Evolutionary conservation across 768 basidiomycete genomes (phyloP), one percentile per base, ranked within the genome.

Genomic region (Amylocystis lapponica): DNA sequence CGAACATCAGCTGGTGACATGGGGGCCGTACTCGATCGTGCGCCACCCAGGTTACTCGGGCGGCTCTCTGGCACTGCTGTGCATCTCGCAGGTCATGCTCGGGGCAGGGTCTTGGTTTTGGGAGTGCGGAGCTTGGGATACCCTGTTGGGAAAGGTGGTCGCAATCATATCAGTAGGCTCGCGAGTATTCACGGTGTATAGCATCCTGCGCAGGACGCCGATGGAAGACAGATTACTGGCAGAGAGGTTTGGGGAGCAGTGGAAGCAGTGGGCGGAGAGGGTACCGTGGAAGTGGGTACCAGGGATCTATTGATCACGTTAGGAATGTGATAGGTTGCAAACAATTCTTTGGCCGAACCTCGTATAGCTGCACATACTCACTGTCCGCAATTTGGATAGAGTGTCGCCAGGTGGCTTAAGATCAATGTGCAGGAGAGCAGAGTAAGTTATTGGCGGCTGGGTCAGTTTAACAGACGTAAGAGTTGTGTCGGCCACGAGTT

Each of bases 31-130:
- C 45, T 23, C 21, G 5, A 21, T 26, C 27, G 43, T 54, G 4
- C 53, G 53, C 27, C 50, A 54, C 36, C 53, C 47, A 12, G 26
- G 33, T 21, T 52, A 52, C 35, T 40, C 53, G 8, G 40, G 29
- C 11, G 5, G n/a, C n/a, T n/a, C n/a, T n/a, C n/a, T 49, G 25
- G 36, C 34, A 12, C 21, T 34, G 2, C 49, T 56, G 3, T 27
- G 36, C 9, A 21, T 48, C 8, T 8, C 50, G 5, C 36, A 23
- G 19, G 25, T 30, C 19, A 31, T 45, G 20, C 31, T 30, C 2
- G 53, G 10, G 10, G 29, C 9, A 30, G 29, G 53, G 2, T 48
- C 53, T 25, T 55, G 49, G 53, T 13, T 44, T 38, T 20, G 16
- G 25, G 53, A 55, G 36, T 41, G 47, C 31, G 45, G 42, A 3